Conservation (phyloP, 2,329 filamentous ascomycete species). For the Lachnellula willkommii region DNA sequence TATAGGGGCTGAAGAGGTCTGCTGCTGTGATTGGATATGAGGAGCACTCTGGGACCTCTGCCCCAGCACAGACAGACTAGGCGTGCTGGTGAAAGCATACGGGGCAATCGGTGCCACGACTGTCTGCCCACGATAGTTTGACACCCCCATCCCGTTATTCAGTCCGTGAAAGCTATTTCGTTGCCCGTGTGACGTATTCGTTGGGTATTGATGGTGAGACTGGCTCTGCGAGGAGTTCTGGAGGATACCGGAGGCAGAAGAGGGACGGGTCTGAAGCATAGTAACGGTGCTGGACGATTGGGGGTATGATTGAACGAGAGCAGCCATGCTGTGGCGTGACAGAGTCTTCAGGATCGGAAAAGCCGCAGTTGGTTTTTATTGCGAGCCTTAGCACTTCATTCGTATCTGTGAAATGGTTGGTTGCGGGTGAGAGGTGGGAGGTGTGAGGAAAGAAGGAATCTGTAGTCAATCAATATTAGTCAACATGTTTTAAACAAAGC, state of each 20-base stretch:
- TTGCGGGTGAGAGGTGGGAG: conserved; percentile 3
- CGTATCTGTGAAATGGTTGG: conserved; percentile 11
- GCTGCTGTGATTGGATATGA: conserved; percentile 50
- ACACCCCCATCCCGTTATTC: conserved; percentile 40
- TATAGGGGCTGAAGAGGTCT: conserved; percentile 48
- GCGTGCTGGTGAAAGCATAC: conserved; percentile 71
- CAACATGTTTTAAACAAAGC: not conserved
- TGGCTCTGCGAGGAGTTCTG: conserved; percentile 30
- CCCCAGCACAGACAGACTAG: conserved; percentile 51
- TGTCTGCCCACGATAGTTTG: conserved; percentile 49
- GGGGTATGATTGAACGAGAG: conserved; percentile 75
- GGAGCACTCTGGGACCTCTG: conserved; percentile 33
- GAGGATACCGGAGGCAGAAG: conserved; percentile 53
- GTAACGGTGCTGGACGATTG: conserved; percentile 68
- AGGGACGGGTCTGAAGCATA: conserved; percentile 69
- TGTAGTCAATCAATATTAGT: conserved; percentile 11
- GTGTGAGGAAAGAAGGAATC: conserved; percentile 3
- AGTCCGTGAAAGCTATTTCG: conserved; percentile 48
- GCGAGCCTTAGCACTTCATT: conserved; percentile 16
- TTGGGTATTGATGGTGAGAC: conserved; percentile 43
- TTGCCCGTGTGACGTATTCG: conserved; percentile 38
- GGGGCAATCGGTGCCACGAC: conserved; percentile 59
- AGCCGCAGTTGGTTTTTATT: conserved; percentile 17
- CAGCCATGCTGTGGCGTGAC: conserved; percentile 61
- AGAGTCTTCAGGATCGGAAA: conserved; percentile 15